Base-by-base conservation (phyloP, 371 early-diverging fungal genomes). In the Gilbertella persicaria region DNA sequence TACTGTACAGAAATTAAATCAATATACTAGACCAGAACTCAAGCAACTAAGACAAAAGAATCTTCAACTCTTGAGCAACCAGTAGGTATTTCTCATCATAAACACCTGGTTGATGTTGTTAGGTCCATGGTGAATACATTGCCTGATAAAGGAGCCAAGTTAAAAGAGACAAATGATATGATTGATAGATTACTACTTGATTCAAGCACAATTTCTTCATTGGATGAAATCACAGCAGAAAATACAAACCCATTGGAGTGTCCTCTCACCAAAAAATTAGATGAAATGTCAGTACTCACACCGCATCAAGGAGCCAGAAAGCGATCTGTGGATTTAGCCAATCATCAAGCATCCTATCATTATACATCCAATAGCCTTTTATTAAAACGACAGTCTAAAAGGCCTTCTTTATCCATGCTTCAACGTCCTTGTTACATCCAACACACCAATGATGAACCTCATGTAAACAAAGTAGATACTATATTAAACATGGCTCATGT, bases 311-410 rank as follows among this genome's bases (percentile, higher is more conserved):
- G 58, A 10, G 58, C 63, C 19, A 37, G 63, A 40, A 63, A 63
- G 30, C 48, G 54, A 37, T 63, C 63, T 3, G 58, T 63, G 19
- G 63, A 63, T 29, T 45, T 58, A 24, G 63, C 63, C 24, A 63
- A 63, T 41, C 45, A 58, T 23, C 58, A 50, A 26, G 60, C 60
- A 6, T 49, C 24, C 23, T 49, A 33, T 20, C 40, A 49, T 20
- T 54, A 44, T 38, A 13, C 29, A 3, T 54, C 55, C n/a, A 44
- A 39, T 19, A 37, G 60, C 33, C 45, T 60, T 7, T 54, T 60
- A 21, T 6, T 40, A 10, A 56, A 36, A 48, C 53, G 53, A 29
- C 48, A 48, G n/a, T 44, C 29, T 30, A 44, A 28, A 44, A 38
- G 38, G 23, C 50, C 28, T 39, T 59, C 37, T 38, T 41, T 45